phyloP scores from a whole-genome alignment of 345 rosid genomes.

The Eutrema heterophyllum region DNA sequence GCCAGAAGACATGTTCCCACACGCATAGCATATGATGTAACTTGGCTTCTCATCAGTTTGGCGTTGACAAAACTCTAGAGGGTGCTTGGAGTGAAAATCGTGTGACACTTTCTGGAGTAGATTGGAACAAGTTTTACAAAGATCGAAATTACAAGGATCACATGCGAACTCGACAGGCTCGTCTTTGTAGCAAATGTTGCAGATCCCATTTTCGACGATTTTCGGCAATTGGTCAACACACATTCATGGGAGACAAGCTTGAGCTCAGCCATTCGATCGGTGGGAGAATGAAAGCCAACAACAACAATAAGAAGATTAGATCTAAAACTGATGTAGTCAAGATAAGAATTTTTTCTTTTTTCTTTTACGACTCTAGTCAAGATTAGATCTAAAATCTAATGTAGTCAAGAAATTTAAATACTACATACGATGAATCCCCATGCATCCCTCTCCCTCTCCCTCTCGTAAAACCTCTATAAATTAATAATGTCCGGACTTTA shows the following conservation, averaged over 20 bases:
- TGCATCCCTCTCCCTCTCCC: too few species aligned
- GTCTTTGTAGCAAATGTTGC: constrained; percentile 1
- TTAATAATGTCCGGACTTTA: too few species aligned
- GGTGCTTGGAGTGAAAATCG: not conserved
- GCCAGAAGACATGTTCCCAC: not conserved
- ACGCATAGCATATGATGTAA: not conserved
- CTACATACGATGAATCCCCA: too few species aligned
- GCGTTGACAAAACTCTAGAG: not conserved
- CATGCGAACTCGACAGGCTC: not conserved
- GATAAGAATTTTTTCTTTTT: too few species aligned
- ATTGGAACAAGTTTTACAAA: not conserved
- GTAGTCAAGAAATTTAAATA: too few species aligned
- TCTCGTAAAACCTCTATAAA: too few species aligned
- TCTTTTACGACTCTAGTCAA: too few species aligned
- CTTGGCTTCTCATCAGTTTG: not conserved
- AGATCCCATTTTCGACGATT: not conserved
- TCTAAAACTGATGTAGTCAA: not conserved
- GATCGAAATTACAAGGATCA: not conserved
- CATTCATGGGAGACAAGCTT: not conserved
- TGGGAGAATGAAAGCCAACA: not conserved
- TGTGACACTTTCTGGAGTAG: not conserved
- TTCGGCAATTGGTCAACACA: not conserved
- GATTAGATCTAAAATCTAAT: too few species aligned
- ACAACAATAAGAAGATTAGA: not conserved
- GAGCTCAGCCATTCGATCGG: not conserved